phyloP scores from a whole-genome alignment of 768 basidiomycete species.

The Suillus paluster region DNA sequence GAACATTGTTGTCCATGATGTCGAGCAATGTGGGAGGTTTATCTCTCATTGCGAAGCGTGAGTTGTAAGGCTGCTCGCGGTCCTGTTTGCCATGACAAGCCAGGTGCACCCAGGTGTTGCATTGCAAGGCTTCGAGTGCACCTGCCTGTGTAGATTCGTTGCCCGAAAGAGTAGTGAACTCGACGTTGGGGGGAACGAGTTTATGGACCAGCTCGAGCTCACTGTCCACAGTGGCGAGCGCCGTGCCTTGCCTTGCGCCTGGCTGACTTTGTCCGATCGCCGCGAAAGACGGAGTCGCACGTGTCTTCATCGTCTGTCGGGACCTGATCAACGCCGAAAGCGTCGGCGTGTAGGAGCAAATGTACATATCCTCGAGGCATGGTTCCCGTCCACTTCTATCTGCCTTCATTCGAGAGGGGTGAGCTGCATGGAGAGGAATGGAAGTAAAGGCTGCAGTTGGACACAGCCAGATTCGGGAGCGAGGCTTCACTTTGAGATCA shows the following conservation, averaged over 20 bases:
- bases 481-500: conserved; percentile 3
- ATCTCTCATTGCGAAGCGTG: too few relatives aligned
- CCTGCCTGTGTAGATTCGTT: background rate
- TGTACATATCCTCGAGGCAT: conserved; percentile 3
- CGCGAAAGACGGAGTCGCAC: background rate
- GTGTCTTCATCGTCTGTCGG: background rate
- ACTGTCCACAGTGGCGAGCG: too few relatives aligned
- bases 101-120: too few relatives aligned
- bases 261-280: conserved; percentile 8
- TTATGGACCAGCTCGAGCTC: too few relatives aligned
- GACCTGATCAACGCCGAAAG: conserved; percentile 14
- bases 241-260: too few relatives aligned
- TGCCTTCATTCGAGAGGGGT: conserved; percentile 26
- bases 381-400: background rate
- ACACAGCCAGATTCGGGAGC: conserved; percentile 40
- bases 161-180: conserved; percentile 1
- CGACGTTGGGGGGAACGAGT: background rate
- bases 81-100: too few relatives aligned
- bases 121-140: too few relatives aligned
- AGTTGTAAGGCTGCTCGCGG: too few relatives aligned
- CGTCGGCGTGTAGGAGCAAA: too few relatives aligned
- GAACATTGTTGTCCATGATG: conserved; percentile 1
- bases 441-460: conserved; percentile 35
- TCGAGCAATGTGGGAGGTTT: too few relatives aligned
- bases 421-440: conserved; percentile 46